phyloP scores from a whole-genome alignment of 2,329 filamentous ascomycete genomes.

The Penicillium aurantiogriseum region DNA sequence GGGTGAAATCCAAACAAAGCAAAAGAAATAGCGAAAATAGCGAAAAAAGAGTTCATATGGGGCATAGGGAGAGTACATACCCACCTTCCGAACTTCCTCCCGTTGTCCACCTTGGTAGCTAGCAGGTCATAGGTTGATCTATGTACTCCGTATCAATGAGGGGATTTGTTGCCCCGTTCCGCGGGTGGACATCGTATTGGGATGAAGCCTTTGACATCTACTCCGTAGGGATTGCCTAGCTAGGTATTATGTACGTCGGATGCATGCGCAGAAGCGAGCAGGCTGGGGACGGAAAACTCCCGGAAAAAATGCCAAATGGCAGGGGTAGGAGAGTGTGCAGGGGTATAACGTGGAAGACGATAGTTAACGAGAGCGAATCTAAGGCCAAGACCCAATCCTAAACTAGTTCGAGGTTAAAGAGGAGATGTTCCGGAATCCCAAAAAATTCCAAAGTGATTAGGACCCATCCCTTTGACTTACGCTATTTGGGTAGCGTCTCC shows the following conservation, averaged over 20 bases:
- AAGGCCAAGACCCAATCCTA: background rate
- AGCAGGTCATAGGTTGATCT: conserved; percentile 18
- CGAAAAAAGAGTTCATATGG: background rate
- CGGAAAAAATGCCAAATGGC: background rate
- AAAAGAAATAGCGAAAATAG: background rate
- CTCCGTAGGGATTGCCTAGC: background rate
- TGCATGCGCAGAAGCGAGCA: background rate
- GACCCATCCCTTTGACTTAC: conserved; percentile 3
- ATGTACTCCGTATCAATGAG: conserved; percentile 15
- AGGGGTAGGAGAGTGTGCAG: background rate
- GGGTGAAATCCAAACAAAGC: background rate
- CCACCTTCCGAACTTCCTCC: conserved; percentile 7
- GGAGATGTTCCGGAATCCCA: background rate
- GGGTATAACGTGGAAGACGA: conserved; percentile 2
- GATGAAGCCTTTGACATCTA: background rate
- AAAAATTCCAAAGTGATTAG: background rate
- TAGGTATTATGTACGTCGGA: background rate
- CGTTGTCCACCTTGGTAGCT: conserved; percentile 3
- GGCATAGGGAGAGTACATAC: background rate
- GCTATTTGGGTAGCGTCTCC: conserved; percentile 6
- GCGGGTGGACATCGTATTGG: conserved; percentile 12
- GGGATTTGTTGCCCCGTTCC: conserved; percentile 12
- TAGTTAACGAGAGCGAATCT: background rate
- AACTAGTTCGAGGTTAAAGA: conserved; percentile 7
- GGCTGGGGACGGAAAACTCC: background rate